phyloP scores from a whole-genome alignment of 192 early-diverging fungal species.

The Backusella psychrophila region DNA sequence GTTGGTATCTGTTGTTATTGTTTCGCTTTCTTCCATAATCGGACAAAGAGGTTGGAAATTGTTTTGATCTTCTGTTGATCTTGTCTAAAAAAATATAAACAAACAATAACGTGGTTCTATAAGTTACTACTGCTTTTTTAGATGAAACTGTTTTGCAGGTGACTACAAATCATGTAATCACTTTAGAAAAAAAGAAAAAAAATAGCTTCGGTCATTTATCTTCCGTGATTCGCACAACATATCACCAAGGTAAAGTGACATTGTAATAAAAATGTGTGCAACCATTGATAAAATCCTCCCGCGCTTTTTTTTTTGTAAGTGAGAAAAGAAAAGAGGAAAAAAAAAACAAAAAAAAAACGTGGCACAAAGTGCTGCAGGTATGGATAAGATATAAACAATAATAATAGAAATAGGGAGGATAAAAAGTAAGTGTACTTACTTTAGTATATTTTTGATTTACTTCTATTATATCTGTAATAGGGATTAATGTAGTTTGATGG shows the following conservation, averaged over 20 bases:
- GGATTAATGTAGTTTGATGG: background rate
- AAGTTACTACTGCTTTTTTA: background rate
- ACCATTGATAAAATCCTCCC: background rate
- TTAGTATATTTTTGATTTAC: conserved; percentile 6
- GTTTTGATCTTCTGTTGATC: conserved; percentile 7
- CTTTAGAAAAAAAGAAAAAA: background rate
- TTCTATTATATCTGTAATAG: background rate
- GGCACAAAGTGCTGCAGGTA: background rate
- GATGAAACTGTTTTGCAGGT: background rate
- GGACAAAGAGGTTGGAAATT: background rate
- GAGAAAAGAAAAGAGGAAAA: background rate
- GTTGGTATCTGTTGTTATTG: background rate
- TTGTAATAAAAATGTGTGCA: background rate
- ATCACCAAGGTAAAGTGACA: background rate
- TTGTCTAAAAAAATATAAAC: background rate
- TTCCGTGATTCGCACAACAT: background rate
- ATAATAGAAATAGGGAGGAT: background rate
- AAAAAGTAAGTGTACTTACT: background rate
- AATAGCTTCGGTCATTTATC: background rate
- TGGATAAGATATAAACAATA: background rate
- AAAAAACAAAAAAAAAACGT: background rate
- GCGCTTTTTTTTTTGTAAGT: background rate
- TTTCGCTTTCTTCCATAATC: conserved; percentile 13
- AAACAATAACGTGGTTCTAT: background rate
- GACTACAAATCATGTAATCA: background rate